Evolutionary conservation across 208 protist genomes (phyloP).

Genomic region (Leishmania mexicana): DNA sequence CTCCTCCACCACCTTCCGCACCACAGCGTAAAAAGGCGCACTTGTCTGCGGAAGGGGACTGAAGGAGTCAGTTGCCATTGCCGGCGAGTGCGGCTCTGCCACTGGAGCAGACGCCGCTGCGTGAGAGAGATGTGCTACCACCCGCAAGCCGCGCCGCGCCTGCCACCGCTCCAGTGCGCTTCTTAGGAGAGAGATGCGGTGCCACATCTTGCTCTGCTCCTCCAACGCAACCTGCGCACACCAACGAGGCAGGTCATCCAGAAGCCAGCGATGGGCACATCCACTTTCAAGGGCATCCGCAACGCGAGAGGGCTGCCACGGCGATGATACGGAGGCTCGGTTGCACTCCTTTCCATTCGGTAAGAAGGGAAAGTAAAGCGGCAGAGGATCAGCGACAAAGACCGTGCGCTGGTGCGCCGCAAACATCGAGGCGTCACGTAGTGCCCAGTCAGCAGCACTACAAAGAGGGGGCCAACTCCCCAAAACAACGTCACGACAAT

Average conservation of each 20-base stretch:
- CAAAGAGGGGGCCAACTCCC: not conserved
- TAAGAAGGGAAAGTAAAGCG: slow-evolving; percentile 23
- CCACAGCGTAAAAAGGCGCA: not conserved
- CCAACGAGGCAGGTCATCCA: slow-evolving; percentile 49
- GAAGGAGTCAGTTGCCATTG: not conserved
- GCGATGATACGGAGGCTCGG: not conserved
- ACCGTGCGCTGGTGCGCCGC: not conserved
- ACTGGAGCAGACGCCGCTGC: slow-evolving; percentile 2
- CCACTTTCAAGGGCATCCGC: slow-evolving; percentile 17
- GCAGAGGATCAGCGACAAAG: slow-evolving; percentile 11
- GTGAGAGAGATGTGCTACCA: slow-evolving; percentile 35
- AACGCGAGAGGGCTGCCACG: not conserved
- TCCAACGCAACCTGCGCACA: slow-evolving; percentile 38
- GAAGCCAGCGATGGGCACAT: slow-evolving; percentile 72
- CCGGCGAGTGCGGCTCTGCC: not conserved
- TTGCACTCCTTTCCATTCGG: not conserved
- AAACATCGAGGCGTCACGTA: not conserved
- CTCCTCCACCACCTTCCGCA: not conserved
- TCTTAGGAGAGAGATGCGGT: slow-evolving; percentile 20
- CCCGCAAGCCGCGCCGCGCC: slow-evolving; percentile 51
- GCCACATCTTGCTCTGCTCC: slow-evolving; percentile 44
- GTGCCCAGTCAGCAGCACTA: not conserved
- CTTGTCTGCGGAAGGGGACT: too few species aligned
- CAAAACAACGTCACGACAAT: not conserved
- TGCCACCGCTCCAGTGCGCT: slow-evolving; percentile 42